A percentile compares a stretch with the other conserved stretches of the same genome.
phyloP scores from a whole-genome alignment of 2,329 filamentous ascomycete genomes.

The Talaromyces sp. region DNA sequence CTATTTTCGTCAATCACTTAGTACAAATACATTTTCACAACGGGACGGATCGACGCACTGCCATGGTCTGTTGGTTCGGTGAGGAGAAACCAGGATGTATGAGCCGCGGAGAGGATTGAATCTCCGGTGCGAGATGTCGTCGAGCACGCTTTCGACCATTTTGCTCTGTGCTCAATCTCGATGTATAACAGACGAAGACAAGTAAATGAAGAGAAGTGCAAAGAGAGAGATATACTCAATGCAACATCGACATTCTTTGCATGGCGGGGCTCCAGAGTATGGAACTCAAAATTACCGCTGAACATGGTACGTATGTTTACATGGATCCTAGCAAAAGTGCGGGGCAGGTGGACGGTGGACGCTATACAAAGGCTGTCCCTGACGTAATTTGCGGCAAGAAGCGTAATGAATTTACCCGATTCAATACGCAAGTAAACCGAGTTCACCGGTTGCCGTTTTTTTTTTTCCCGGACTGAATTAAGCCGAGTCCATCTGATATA shows the following conservation, averaged over 20 bases:
- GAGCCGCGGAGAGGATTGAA: conserved; percentile 88
- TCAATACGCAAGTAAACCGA: neutral
- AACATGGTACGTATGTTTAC: neutral
- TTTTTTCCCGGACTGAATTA: neutral
- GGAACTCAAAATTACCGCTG: neutral
- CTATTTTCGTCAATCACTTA: conserved; percentile 41
- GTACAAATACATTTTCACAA: neutral
- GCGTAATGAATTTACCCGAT: neutral
- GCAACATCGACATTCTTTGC: conserved; percentile 1
- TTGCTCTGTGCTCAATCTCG: neutral
- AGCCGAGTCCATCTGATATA: neutral
- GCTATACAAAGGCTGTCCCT: neutral
- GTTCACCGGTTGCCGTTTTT: neutral
- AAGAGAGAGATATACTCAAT: neutral
- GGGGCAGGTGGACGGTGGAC: neutral
- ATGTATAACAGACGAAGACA: neutral
- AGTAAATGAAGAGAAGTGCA: neutral
- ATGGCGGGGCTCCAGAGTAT: neutral
- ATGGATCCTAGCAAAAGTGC: neutral
- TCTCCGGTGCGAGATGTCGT: conserved; percentile 94
- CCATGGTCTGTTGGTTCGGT: conserved; percentile 96
- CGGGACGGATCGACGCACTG: conserved; percentile 61
- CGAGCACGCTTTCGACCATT: conserved; percentile 74
- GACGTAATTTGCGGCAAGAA: neutral
- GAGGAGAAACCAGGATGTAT: conserved; percentile 92